Evolutionary conservation across 1,284 basidiomycete species (phyloP), one percentile per base, ranked within the genome.

Genomic region (Trametes hirsuta): DNA sequence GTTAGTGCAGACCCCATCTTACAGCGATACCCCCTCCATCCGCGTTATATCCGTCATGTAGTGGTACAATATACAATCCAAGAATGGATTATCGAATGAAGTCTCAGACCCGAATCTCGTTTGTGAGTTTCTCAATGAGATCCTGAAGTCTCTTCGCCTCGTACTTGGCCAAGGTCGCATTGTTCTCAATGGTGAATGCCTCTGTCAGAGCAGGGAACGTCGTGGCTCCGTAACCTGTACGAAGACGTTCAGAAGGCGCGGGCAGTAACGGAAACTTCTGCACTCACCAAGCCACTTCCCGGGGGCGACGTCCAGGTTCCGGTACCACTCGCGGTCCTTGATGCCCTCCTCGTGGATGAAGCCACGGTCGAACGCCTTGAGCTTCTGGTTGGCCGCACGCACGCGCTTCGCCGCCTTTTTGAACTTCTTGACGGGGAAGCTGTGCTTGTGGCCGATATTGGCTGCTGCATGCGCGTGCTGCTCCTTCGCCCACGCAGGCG

Each of bases 271-370:
- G 49, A 11, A 5, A 5, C 6, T 18, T 10, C 22, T 2, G n/a
- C n/a, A 75, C 82, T 68, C 66, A 90, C 93, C 92, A 24, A 94
- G 83, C 87, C 91, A 95, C 70, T 91, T 89, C n/a, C 95, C 95
- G 6, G 95, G 95, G 3, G 94, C 92, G 42, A 95, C 92, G 55
- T 86, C 94, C 48, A 97, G 81, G 76, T 95, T 91, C 68, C 82
- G 80, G 73, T 86, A 96, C 94, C 94, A 96, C 71, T 93, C 87
- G 41, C 93, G 83, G 60, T 90, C 88, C 71, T 87, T 89, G 51
- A 93, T 80, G 0, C 96, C 96, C 15, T 81, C 84, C 65, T 90
- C 79, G 12, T 87, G 87, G 65, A 97, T 88, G 75, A 98, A 94
- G 8, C 93, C 93, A 56, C 83, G 81, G 74, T 98, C 96, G 68